Evolutionary conservation across 345 rosid species (phyloP).

Genomic region (Salix purpurea): DNA sequence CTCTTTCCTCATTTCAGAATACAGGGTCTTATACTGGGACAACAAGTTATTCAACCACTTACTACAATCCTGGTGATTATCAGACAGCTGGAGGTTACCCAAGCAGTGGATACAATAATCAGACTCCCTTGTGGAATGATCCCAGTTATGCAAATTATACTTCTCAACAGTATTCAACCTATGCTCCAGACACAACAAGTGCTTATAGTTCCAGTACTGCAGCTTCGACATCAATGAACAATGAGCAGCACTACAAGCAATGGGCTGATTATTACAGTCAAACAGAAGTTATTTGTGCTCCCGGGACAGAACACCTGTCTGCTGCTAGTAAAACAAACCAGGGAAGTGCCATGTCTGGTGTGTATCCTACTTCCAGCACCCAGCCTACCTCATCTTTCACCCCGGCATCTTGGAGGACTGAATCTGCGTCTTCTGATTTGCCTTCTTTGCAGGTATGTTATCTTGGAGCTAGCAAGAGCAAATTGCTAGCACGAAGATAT

Average conservation of each 20-base stretch:
- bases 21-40: conserved; percentile 99
- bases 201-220: conserved; percentile 51
- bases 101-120: conserved; percentile 65
- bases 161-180: conserved; percentile 63
- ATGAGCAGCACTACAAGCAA: conserved; percentile 78
- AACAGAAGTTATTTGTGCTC: conserved; percentile 96
- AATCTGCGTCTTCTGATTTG: conserved; percentile 45
- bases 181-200: conserved; percentile 48
- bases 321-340: conserved; percentile 48
- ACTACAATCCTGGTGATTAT: conserved; percentile 98
- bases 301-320: conserved; percentile 85
- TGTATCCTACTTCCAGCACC: conserved; percentile 50
- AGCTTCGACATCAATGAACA: conserved; percentile 51
- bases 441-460: conserved; percentile 56
- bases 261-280: conserved; percentile 83
- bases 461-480: not conserved
- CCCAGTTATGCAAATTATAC: conserved; percentile 61
- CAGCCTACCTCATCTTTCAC: conserved; percentile 50
- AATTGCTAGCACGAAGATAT: not conserved
- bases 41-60: conserved; percentile 91
- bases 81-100: conserved; percentile 95
- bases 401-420: conserved; percentile 61
- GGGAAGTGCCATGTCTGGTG: conserved; percentile 50
- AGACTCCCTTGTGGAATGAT: conserved; percentile 57
- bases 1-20: conserved; percentile 98